Percentiles rank a stretch among this genome's conserved stretches.
These are phyloP conservation scores for Boeremia exigua DNA, from an alignment of 2,329 filamentous ascomycete species.

Conservation along the genomic window DNA sequence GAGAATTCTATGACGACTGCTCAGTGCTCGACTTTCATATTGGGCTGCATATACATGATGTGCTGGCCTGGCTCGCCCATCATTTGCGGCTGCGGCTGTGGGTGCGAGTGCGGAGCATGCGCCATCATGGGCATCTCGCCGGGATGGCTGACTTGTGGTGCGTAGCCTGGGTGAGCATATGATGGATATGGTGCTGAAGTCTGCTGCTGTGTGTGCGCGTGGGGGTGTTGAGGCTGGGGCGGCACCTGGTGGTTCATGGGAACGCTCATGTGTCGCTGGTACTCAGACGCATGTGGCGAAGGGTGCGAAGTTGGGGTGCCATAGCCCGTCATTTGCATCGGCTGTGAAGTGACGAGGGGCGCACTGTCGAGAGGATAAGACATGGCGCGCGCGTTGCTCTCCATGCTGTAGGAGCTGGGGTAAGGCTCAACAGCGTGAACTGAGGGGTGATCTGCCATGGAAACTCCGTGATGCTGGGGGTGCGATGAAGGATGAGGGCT, in stretches of 20 bases:
- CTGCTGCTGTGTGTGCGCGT: conserved; percentile 34
- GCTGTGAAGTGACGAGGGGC: conserved; percentile 44
- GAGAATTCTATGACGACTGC: conserved; percentile 9
- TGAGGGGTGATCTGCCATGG: conserved; percentile 41
- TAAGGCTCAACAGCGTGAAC: conserved; percentile 43
- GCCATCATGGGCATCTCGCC: conserved; percentile 49
- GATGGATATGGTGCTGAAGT: conserved; percentile 35
- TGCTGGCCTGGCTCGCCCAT: conserved; percentile 48
- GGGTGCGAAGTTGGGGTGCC: conserved; percentile 46
- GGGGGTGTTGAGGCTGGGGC: conserved; percentile 34
- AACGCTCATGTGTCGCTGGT: conserved; percentile 47
- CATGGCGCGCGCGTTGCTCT: conserved; percentile 47
- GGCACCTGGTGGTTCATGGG: conserved; percentile 43
- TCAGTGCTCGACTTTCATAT: conserved; percentile 51
- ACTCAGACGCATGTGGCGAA: conserved; percentile 45
- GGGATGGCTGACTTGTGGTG: conserved; percentile 43
- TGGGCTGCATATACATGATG: conserved; percentile 50
- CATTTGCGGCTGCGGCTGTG: conserved; percentile 42
- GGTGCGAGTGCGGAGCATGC: conserved; percentile 39
- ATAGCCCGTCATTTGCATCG: conserved; percentile 48
- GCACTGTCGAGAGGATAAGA: conserved; percentile 49
- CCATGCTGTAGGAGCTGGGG: conserved; percentile 46
- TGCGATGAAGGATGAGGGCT: conserved; percentile 42
- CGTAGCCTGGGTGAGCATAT: conserved; percentile 43
- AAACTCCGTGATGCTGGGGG: conserved; percentile 42